A percentile compares a stretch with the other conserved stretches of the same genome.
These are phyloP conservation scores for Dioscorea zingiberensis DNA, from an alignment of 106 monocot species.

Conservation along the genomic window DNA sequence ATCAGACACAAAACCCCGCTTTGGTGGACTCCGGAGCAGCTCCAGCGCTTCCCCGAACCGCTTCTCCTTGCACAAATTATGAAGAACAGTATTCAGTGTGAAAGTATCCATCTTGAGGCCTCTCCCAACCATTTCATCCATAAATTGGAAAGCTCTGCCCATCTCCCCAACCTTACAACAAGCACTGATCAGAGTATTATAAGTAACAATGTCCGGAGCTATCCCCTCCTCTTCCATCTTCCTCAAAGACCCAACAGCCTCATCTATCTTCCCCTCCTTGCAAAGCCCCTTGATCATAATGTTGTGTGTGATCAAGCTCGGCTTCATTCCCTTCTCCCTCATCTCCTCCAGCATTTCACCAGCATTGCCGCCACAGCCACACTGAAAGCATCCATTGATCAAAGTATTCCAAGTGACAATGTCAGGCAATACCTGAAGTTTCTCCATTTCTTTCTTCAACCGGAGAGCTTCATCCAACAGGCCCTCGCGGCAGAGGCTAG, in stretches of 20 bases:
- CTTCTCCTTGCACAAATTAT: constrained; percentile 67
- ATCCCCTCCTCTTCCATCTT: constrained; percentile 74
- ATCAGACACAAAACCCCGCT: constrained; percentile 70
- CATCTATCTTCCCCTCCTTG: constrained; percentile 72
- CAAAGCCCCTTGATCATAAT: constrained; percentile 66
- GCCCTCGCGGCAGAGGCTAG: constrained; percentile 66
- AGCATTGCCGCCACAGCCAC: constrained; percentile 31
- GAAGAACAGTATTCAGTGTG: constrained; percentile 70
- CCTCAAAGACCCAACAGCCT: constrained; percentile 44
- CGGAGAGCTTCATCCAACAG: constrained; percentile 60
- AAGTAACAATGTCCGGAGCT: constrained; percentile 60
- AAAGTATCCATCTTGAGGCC: constrained; percentile 86
- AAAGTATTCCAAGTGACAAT: constrained; percentile 73
- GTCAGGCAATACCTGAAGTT: constrained; percentile 45
- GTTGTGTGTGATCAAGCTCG: constrained; percentile 57
- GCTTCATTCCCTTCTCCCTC: constrained; percentile 42
- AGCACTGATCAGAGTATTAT: constrained; percentile 80
- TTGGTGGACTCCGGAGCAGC: constrained; percentile 58
- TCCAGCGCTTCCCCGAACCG: constrained; percentile 54
- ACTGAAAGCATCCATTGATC: constrained; percentile 68
- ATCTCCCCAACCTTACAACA: constrained; percentile 45
- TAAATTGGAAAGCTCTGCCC: constrained; percentile 31
- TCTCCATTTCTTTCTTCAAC: constrained; percentile 69
- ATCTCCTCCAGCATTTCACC: constrained; percentile 58
- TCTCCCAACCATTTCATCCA: constrained; percentile 61